Conservation (phyloP, 2,329 filamentous ascomycete genomes). For the Fusarium protoensiforme region DNA sequence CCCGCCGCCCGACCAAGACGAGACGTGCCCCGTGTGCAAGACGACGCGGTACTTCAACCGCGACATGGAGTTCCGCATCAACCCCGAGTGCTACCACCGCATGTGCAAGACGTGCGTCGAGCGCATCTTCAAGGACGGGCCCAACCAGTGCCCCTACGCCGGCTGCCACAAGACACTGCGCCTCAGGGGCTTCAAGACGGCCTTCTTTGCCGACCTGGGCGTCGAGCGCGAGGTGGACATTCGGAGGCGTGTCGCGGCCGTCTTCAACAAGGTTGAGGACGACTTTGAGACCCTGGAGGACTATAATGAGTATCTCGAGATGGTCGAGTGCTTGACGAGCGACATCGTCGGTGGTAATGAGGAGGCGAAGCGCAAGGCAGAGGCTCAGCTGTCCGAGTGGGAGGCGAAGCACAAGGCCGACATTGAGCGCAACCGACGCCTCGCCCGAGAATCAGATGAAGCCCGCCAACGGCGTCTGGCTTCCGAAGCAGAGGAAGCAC, state of each 20-base stretch:
- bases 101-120: constrained; percentile 98
- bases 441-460: constrained; percentile 67
- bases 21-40: constrained; percentile 98
- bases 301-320: constrained; percentile 95
- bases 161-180: constrained; percentile 89
- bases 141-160: constrained; percentile 90
- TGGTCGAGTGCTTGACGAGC: constrained; percentile 89
- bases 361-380: constrained; percentile 64
- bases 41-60: constrained; percentile 94
- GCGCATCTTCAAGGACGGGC: constrained; percentile 91
- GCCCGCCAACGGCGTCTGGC: constrained; percentile 64
- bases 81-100: constrained; percentile 98
- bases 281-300: constrained; percentile 87
- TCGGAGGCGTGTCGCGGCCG: constrained; percentile 77
- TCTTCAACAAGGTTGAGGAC: constrained; percentile 89
- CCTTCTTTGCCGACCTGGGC: constrained; percentile 88
- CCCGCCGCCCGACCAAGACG: constrained; percentile 54
- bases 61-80: constrained; percentile 94
- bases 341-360: constrained; percentile 82
- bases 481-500: constrained; percentile 74
- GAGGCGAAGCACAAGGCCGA: constrained; percentile 77
- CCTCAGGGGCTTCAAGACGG: constrained; percentile 83
- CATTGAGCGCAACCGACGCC: constrained; percentile 70
- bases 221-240: constrained; percentile 97
- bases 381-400: constrained; percentile 66